A percentile compares a stretch with the other conserved stretches of the same genome.
phyloP scores from a whole-genome alignment of 2,329 filamentous ascomycete genomes.

The Cucurbitaria berberidis region DNA sequence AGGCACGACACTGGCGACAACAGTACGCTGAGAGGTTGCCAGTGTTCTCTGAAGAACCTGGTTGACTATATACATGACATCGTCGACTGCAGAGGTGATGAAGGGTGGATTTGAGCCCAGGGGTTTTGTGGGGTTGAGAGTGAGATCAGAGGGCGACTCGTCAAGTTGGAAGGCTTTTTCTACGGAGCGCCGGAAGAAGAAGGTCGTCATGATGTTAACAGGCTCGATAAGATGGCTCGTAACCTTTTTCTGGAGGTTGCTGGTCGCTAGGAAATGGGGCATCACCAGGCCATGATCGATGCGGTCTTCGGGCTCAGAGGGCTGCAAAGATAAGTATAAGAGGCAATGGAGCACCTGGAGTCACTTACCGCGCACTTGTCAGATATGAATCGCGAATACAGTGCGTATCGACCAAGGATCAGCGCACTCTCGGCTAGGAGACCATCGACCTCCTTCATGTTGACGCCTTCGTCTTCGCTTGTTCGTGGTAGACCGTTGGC shows the following conservation, averaged over 20 bases:
- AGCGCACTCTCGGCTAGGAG: conserved; percentile 85
- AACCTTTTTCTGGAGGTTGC: conserved; percentile 81
- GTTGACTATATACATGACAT: conserved; percentile 99
- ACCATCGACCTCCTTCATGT: conserved; percentile 95
- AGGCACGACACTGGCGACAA: conserved; percentile 79
- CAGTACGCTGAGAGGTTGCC: conserved; percentile 80
- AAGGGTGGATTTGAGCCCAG: conserved; percentile 82
- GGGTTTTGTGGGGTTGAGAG: conserved; percentile 73
- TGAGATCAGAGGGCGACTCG: conserved; percentile 80
- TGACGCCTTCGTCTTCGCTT: conserved; percentile 89
- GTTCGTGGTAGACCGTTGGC: conserved; percentile 63
- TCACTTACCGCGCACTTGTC: conserved; percentile 78
- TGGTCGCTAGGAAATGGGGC: conserved; percentile 77
- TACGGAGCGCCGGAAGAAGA: conserved; percentile 94
- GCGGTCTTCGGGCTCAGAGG: conserved; percentile 56
- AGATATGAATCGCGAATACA: conserved; percentile 88
- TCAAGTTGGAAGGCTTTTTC: conserved; percentile 98
- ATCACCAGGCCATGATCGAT: conserved; percentile 65
- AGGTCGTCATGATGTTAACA: conserved; percentile 91
- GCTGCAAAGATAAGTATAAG: conserved; percentile 29
- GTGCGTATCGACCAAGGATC: conserved; percentile 92
- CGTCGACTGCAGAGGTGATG: conserved; percentile 94
- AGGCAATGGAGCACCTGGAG: conserved; percentile 3
- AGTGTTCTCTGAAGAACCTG: conserved; percentile 86
- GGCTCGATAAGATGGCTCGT: conserved; percentile 74